Evolutionary conservation across 148 eudicot genomes (phyloP).

Genomic region (Rhododendron ferrugineum): DNA sequence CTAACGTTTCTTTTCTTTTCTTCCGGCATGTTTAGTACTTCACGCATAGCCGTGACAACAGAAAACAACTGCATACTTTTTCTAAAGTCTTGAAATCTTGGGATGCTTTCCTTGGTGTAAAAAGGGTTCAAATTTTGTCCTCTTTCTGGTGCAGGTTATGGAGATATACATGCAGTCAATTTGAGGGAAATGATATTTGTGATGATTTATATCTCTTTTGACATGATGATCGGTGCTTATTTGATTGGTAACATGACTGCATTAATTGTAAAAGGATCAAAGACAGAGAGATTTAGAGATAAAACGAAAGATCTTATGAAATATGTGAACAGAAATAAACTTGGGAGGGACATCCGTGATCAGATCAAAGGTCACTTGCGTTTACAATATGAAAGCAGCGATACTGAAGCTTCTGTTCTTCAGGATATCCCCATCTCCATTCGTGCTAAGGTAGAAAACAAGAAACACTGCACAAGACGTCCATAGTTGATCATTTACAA

Average conservation of each 20-base stretch:
- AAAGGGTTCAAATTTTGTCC: neutral
- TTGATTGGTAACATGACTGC: conserved; percentile 77
- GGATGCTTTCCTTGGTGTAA: neutral
- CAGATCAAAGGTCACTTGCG: conserved; percentile 68
- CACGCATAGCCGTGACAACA: neutral
- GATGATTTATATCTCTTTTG: conserved; percentile 72
- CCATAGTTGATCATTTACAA: neutral
- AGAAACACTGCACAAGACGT: neutral
- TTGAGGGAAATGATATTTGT: conserved; percentile 71
- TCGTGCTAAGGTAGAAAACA: conserved; percentile 58
- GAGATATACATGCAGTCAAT: conserved; percentile 78
- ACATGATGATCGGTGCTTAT: conserved; percentile 74
- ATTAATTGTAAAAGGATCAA: conserved; percentile 66
- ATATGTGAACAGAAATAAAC: conserved; percentile 61
- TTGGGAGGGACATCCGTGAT: conserved; percentile 48
- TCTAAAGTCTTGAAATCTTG: neutral
- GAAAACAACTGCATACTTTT: neutral
- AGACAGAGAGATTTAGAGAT: conserved; percentile 63
- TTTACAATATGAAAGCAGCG: conserved; percentile 68
- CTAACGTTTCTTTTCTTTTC: neutral
- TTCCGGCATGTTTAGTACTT: neutral
- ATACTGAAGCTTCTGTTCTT: conserved; percentile 56
- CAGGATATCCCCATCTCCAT: conserved; percentile 66
- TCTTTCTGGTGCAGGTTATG: conserved; percentile 48
- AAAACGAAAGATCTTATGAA: conserved; percentile 64